A percentile compares a stretch with the other conserved stretches of the same genome.
These are phyloP conservation scores for Botryotinia calthae DNA, from an alignment of 2,329 filamentous ascomycete species.

Conservation along the genomic window DNA sequence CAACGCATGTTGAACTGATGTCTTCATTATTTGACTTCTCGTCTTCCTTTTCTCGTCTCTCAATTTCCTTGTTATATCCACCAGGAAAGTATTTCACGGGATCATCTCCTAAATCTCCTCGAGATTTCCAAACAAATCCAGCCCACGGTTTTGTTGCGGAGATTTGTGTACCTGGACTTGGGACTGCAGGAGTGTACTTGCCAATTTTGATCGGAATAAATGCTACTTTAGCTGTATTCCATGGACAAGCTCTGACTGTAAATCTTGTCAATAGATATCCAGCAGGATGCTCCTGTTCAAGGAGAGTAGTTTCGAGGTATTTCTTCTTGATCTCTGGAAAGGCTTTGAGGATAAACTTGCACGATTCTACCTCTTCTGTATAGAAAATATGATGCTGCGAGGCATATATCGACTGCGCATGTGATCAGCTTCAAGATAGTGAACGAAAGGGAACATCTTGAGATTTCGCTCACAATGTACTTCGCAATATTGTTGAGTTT, in stretches of 20 bases:
- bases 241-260: conserved; percentile 28
- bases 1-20: background rate
- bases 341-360: conserved; percentile 27
- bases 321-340: conserved; percentile 28
- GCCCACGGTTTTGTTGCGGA: conserved; percentile 15
- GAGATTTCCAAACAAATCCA: conserved; percentile 24
- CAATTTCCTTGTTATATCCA: conserved; percentile 9
- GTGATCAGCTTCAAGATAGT: background rate
- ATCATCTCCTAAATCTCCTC: conserved; percentile 22
- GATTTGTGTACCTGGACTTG: background rate
- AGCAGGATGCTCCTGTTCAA: conserved; percentile 25
- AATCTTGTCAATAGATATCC: conserved; percentile 23
- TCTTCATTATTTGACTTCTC: background rate
- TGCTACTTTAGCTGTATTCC: background rate
- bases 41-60: background rate
- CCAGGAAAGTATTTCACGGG: conserved; percentile 20
- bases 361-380: conserved; percentile 28
- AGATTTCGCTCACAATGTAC: conserved; percentile 27
- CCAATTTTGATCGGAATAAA: conserved; percentile 16
- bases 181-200: conserved; percentile 21
- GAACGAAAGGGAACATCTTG: background rate
- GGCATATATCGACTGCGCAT: background rate
- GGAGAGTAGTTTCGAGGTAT: conserved; percentile 33
- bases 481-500: conserved; percentile 34
- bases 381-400: conserved; percentile 32